Evolutionary conservation across 2,329 filamentous ascomycete genomes (phyloP).

Genomic region (Ophiostoma angusticollis): DNA sequence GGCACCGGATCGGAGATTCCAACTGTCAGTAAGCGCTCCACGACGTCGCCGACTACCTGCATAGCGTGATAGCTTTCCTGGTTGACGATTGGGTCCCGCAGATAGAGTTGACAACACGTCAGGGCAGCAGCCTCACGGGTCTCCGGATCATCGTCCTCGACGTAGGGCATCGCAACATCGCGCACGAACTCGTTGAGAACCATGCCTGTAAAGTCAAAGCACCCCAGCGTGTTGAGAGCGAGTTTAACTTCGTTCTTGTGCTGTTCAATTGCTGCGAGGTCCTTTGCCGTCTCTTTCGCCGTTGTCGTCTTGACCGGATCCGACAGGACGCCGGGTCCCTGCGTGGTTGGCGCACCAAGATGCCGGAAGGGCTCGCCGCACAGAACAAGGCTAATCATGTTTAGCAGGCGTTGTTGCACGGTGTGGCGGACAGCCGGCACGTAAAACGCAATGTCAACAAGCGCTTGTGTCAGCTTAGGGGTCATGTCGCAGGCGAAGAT

Average conservation of each 20-base stretch:
- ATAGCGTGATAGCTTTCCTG: slow-evolving; percentile 96
- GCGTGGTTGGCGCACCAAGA: slow-evolving; percentile 61
- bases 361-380: slow-evolving; percentile 88
- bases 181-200: slow-evolving; percentile 97
- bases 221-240: slow-evolving; percentile 89
- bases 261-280: slow-evolving; percentile 67
- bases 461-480: slow-evolving; percentile 81
- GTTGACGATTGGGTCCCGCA: slow-evolving; percentile 92
- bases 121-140: slow-evolving; percentile 89
- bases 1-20: slow-evolving; percentile 86
- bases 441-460: slow-evolving; percentile 98
- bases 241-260: slow-evolving; percentile 81
- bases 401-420: slow-evolving; percentile 85
- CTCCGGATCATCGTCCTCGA: slow-evolving; percentile 87
- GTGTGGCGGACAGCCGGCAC: slow-evolving; percentile 86
- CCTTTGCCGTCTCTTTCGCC: slow-evolving; percentile 66
- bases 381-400: slow-evolving; percentile 88
- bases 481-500: slow-evolving; percentile 96
- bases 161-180: slow-evolving; percentile 95
- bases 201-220: slow-evolving; percentile 88
- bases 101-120: slow-evolving; percentile 95
- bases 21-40: slow-evolving; percentile 89
- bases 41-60: slow-evolving; percentile 93
- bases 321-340: slow-evolving; percentile 4
- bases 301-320: slow-evolving; percentile 28